phyloP scores from a whole-genome alignment of 176 grass and related monocot genomes.

The Aegilops tauschii region DNA sequence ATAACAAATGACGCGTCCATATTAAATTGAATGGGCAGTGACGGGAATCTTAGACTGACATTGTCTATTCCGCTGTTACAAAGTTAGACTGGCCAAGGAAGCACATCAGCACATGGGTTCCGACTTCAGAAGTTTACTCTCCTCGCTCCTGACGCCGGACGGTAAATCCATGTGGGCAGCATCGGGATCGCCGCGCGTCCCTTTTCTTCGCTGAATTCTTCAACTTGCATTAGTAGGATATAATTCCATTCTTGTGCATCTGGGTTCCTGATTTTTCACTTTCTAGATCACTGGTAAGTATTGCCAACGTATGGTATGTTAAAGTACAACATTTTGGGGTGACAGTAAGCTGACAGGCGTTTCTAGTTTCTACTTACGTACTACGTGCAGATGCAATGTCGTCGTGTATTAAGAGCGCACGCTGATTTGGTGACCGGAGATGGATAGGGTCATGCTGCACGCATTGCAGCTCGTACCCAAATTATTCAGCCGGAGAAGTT shows the following conservation, averaged over 20 bases:
- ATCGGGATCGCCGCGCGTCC: neutral
- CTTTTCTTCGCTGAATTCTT: no score
- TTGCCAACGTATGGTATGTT: neutral
- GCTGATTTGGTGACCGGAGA: neutral
- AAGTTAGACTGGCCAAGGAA: neutral
- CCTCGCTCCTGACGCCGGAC: neutral
- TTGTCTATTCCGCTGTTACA: no score
- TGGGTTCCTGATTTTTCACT: neutral
- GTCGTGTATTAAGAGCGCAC: neutral
- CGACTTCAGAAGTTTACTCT: neutral
- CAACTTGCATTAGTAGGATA: neutral
- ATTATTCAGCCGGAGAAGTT: neutral
- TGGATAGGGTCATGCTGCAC: neutral
- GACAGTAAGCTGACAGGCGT: no score
- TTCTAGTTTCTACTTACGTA: neutral
- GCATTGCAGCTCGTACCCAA: neutral
- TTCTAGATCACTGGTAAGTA: neutral
- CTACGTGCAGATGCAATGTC: neutral
- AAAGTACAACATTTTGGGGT: neutral
- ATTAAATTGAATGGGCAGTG: neutral
- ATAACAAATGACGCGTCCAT: neutral
- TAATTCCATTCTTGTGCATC: neutral
- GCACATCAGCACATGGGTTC: neutral
- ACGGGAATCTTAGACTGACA: no score
- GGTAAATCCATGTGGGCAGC: neutral